These are phyloP conservation scores for Paxillus ammoniavirescens DNA, from an alignment of 768 basidiomycete genomes.

Conservation along the genomic window DNA sequence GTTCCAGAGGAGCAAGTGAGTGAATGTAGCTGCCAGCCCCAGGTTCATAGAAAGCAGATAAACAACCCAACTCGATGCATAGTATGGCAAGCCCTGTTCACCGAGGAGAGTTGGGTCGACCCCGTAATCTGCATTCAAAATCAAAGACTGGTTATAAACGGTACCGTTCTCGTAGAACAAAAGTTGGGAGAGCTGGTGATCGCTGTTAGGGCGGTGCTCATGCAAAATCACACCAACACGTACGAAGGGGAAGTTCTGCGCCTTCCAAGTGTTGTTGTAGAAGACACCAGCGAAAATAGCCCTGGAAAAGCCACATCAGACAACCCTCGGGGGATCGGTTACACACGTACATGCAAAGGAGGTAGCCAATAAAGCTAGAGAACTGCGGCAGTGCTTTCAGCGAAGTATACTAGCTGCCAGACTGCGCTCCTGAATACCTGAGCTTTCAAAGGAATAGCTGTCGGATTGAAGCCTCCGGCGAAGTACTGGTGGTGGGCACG, in stretches of 20 bases:
- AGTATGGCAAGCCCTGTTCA: conserved; percentile 35
- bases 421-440: conserved; percentile 30
- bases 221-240: conserved; percentile 24
- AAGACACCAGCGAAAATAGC: conserved; percentile 36
- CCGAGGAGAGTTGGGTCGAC: conserved; percentile 50
- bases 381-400: conserved; percentile 21
- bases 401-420: neutral
- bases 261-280: conserved; percentile 54
- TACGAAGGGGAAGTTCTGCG: conserved; percentile 59
- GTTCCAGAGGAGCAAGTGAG: conserved; percentile 54
- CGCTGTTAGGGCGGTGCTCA: neutral
- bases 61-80: conserved; percentile 25
- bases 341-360: conserved; percentile 48
- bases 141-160: conserved; percentile 48
- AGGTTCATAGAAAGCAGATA: conserved; percentile 16
- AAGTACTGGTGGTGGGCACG: conserved; percentile 18
- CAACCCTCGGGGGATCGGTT: neutral
- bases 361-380: conserved; percentile 47
- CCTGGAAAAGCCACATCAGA: conserved; percentile 12
- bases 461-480: conserved; percentile 37
- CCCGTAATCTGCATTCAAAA: conserved; percentile 50
- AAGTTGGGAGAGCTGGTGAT: conserved; percentile 41
- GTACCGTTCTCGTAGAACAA: conserved; percentile 54
- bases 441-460: conserved; percentile 53
- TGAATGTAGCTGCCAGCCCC: conserved; percentile 45